A percentile compares a stretch with the other conserved stretches of the same genome.
Evolutionary conservation across 805 yeast genomes (phyloP).

Genomic region (Komagataella kurtzmanii): DNA sequence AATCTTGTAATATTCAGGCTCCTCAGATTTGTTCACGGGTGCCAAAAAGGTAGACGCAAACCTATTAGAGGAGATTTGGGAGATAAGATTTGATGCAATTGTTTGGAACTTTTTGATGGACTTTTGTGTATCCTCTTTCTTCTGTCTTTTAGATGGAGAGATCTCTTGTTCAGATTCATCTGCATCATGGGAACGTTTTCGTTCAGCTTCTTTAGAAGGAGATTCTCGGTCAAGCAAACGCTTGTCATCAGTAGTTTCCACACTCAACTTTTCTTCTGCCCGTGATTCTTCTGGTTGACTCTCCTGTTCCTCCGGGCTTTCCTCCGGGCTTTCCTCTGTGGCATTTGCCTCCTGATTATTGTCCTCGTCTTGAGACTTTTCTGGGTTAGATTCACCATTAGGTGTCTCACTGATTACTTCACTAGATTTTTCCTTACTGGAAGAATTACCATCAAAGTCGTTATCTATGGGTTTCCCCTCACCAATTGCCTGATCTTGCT

Average conservation of each 20-base stretch:
- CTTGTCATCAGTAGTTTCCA: background rate
- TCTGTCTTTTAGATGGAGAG: background rate
- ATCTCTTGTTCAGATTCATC: conserved; percentile 1
- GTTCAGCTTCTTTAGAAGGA: background rate
- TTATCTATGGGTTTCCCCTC: background rate
- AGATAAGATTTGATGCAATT: conserved; percentile 46
- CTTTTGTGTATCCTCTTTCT: background rate
- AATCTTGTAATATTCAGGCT: conserved; percentile 53
- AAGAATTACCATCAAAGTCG: background rate
- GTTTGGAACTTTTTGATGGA: conserved; percentile 43
- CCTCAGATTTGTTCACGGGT: conserved; percentile 56
- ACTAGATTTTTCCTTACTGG: background rate
- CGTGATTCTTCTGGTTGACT: conserved; percentile 2
- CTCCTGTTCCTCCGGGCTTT: background rate
- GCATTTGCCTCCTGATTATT: background rate
- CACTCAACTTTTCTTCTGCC: conserved; percentile 1
- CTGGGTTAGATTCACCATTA: background rate
- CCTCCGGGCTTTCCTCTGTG: background rate
- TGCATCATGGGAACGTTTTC: conserved; percentile 6
- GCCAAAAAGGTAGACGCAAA: conserved; percentile 62
- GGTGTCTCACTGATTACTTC: background rate
- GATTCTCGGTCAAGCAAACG: background rate
- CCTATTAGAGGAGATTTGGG: conserved; percentile 55
- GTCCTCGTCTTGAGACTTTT: background rate
- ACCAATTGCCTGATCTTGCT: too few species aligned